Percentiles rank a stretch among this genome's conserved stretches.
Evolutionary conservation across 2,329 filamentous ascomycete genomes (phyloP).

Genomic region (Aspergillus calidoustus): DNA sequence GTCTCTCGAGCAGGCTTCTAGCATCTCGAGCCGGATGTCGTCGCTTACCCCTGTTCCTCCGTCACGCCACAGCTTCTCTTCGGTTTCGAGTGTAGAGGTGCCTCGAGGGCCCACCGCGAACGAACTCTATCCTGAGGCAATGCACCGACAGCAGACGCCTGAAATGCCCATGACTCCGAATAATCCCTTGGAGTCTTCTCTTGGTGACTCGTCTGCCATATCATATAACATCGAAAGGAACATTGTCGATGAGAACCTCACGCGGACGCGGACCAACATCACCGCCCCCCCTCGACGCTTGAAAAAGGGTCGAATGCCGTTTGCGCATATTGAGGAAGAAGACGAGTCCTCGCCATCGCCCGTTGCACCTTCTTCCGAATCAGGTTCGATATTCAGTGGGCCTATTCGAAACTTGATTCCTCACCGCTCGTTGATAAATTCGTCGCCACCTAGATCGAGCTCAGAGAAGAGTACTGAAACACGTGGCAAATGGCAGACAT

Average conservation of each 20-base stretch:
- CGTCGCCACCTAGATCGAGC: not conserved
- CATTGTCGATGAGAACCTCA: constrained; percentile 41
- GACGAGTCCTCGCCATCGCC: constrained; percentile 23
- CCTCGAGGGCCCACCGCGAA: constrained; percentile 23
- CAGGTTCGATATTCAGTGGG: not conserved
- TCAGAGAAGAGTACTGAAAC: not conserved
- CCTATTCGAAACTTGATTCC: not conserved
- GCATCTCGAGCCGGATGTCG: constrained; percentile 12
- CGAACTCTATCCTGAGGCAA: constrained; percentile 32
- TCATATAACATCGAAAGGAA: constrained; percentile 43
- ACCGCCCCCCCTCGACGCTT: constrained; percentile 42
- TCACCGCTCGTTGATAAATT: not conserved
- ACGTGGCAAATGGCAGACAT: not conserved
- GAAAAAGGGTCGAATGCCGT: constrained; percentile 33
- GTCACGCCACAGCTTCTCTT: constrained; percentile 38
- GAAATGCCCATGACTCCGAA: constrained; percentile 21
- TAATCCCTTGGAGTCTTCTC: not conserved
- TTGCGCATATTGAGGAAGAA: constrained; percentile 36
- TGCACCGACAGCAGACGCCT: not conserved
- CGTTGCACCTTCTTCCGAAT: not conserved
- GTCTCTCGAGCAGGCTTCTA: constrained; percentile 24
- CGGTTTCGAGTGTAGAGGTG: constrained; percentile 34
- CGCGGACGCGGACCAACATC: constrained; percentile 40
- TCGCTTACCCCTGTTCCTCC: constrained; percentile 42
- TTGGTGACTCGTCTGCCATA: constrained; percentile 38